A percentile compares a stretch with the other conserved stretches of the same genome.
These are phyloP conservation scores for Pythium sp. DNA, from an alignment of 352 stramenopile genomes.

Conservation along the genomic window DNA sequence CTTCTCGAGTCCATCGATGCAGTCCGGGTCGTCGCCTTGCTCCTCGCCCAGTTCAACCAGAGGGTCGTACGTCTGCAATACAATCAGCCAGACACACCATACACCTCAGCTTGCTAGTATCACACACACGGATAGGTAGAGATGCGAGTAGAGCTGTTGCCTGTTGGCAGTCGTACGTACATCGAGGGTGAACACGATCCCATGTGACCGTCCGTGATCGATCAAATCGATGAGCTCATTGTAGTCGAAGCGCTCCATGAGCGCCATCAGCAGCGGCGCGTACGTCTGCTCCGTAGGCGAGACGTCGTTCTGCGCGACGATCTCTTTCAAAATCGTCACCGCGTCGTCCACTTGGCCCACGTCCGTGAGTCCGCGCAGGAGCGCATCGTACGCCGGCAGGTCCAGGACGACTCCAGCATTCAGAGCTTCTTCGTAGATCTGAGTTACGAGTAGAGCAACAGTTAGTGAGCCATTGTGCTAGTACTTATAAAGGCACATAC, in stretches of 20 bases:
- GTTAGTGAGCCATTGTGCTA: too few relatives aligned
- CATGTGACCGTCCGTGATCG: conserved; percentile 41
- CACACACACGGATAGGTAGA: background rate
- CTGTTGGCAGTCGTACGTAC: conserved; percentile 24
- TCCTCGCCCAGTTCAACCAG: conserved; percentile 53
- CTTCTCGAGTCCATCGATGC: conserved; percentile 41
- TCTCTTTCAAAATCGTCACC: conserved; percentile 32
- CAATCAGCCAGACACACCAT: background rate
- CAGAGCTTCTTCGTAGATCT: conserved; percentile 46
- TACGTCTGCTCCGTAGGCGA: conserved; percentile 53
- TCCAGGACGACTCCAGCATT: conserved; percentile 52
- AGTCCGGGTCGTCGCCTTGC: conserved; percentile 40
- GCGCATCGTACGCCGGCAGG: conserved; percentile 46
- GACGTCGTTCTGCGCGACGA: conserved; percentile 44
- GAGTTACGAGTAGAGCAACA: too few relatives aligned
- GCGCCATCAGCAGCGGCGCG: conserved; percentile 35
- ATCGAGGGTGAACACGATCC: conserved; percentile 52
- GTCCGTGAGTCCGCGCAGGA: conserved; percentile 44
- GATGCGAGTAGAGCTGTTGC: background rate
- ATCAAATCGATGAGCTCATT: conserved; percentile 46
- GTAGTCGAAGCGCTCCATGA: conserved; percentile 55
- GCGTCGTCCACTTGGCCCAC: conserved; percentile 41
- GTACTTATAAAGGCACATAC: too few relatives aligned
- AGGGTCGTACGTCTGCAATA: conserved; percentile 57
- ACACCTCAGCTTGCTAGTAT: background rate